Percentiles rank a stretch among this genome's conserved stretches.
Conservation (phyloP, 352 stramenopile genomes). For the Globisporangium acanthophoron region DNA sequence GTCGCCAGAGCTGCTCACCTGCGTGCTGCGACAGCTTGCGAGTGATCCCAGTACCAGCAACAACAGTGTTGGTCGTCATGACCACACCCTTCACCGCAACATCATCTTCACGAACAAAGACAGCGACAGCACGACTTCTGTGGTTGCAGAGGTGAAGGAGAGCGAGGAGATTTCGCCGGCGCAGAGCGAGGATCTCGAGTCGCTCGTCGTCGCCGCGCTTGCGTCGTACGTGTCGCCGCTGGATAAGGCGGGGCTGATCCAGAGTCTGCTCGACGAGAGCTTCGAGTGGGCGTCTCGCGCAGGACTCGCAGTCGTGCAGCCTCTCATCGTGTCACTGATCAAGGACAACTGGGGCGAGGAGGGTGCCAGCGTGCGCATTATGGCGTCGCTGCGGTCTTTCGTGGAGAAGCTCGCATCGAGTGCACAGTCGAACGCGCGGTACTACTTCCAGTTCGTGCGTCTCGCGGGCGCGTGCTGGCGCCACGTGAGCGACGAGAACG, state of each 20-base stretch:
- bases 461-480: conserved; percentile 16
- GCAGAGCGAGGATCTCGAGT: conserved; percentile 14
- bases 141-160: not conserved
- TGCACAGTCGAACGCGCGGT: conserved; percentile 13
- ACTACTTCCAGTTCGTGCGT: conserved; percentile 18
- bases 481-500: conserved; percentile 1
- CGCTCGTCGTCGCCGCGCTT: conserved; percentile 13
- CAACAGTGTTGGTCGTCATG: not conserved
- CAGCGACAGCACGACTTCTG: not conserved
- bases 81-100: conserved; percentile 20
- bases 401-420: conserved; percentile 15
- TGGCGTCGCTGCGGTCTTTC: conserved; percentile 10
- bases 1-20: conserved; percentile 9
- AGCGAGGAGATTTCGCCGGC: conserved; percentile 5
- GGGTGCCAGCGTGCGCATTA: not conserved
- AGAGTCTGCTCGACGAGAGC: conserved; percentile 9
- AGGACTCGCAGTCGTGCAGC: conserved; percentile 13
- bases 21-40: conserved; percentile 8
- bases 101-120: conserved; percentile 37
- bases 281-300: conserved; percentile 13
- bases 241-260: conserved; percentile 6
- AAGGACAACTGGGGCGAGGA: conserved; percentile 8
- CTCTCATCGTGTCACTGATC: conserved; percentile 15
- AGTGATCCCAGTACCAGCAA: conserved; percentile 11
- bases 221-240: conserved; percentile 9